Percentiles rank a stretch among this genome's conserved stretches.
These are phyloP conservation scores for Globomyces sp. DNA, from an alignment of 371 early-diverging fungal species.

Conservation along the genomic window DNA sequence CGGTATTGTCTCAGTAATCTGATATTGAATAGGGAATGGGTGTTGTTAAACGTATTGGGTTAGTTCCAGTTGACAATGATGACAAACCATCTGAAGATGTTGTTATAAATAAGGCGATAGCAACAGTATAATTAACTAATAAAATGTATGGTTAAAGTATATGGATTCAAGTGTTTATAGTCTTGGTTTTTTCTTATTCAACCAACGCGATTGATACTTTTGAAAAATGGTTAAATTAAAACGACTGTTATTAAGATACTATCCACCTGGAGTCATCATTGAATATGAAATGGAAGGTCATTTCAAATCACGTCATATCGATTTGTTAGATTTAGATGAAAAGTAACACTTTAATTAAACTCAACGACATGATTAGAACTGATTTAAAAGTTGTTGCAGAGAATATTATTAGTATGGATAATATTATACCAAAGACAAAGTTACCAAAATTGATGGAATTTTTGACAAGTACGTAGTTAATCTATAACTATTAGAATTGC, in stretches of 20 bases:
- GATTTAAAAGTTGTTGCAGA: slow-evolving; percentile 10
- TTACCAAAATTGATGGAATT: background rate
- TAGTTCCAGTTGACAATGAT: slow-evolving; percentile 4
- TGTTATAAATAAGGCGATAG: slow-evolving; percentile 10
- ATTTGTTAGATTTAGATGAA: slow-evolving; percentile 22
- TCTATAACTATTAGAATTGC: background rate
- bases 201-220: background rate
- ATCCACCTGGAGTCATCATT: slow-evolving; percentile 35
- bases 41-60: slow-evolving; percentile 75
- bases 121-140: too few species aligned
- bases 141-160: too few species aligned
- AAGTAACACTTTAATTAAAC: slow-evolving; percentile 10
- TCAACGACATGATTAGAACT: background rate
- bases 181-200: background rate
- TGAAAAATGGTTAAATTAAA: slow-evolving; percentile 19
- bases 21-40: slow-evolving; percentile 75
- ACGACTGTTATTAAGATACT: slow-evolving; percentile 26
- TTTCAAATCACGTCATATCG: slow-evolving; percentile 21
- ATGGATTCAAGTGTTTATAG: too few species aligned
- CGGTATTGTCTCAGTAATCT: too few species aligned
- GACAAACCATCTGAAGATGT: slow-evolving; percentile 11
- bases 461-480: slow-evolving; percentile 8
- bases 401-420: slow-evolving; percentile 4
- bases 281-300: slow-evolving; percentile 23
- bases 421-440: slow-evolving; percentile 9